These are phyloP conservation scores for Talaromyces wortmannii DNA, from an alignment of 495 filamentous ascomycete genomes.

Conservation along the genomic window DNA sequence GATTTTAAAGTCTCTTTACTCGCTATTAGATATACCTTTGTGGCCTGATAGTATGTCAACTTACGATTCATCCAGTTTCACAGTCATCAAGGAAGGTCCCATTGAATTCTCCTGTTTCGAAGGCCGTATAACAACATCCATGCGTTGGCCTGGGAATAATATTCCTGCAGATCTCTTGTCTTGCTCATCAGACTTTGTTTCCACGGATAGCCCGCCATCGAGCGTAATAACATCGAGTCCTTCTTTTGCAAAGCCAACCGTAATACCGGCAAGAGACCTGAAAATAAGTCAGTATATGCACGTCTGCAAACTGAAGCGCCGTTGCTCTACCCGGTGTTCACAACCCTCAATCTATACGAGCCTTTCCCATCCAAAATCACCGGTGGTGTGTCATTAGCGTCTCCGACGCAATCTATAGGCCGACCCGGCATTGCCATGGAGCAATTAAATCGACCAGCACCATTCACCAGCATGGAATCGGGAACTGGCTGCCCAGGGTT, in stretches of 20 bases:
- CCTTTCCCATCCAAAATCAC: slow-evolving; percentile 11
- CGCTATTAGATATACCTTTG: background rate
- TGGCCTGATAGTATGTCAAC: background rate
- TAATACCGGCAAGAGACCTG: slow-evolving; percentile 38
- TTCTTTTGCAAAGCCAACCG: slow-evolving; percentile 21
- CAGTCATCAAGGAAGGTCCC: slow-evolving; percentile 15
- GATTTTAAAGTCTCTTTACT: slow-evolving; percentile 33
- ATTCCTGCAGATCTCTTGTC: slow-evolving; percentile 27
- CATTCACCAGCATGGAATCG: slow-evolving; percentile 46
- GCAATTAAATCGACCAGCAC: slow-evolving; percentile 40
- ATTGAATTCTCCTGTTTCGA: background rate
- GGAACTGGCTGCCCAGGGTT: slow-evolving; percentile 33
- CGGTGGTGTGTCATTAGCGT: slow-evolving; percentile 12
- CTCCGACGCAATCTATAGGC: slow-evolving; percentile 33
- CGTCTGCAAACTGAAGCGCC: background rate
- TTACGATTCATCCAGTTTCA: slow-evolving; percentile 39
- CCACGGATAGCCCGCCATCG: slow-evolving; percentile 33
- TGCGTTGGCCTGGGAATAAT: slow-evolving; percentile 42
- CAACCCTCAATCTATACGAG: slow-evolving; percentile 23
- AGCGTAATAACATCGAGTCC: slow-evolving; percentile 26
- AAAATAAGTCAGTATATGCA: background rate
- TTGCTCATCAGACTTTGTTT: slow-evolving; percentile 4
- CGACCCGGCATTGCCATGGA: slow-evolving; percentile 39
- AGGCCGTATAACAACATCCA: slow-evolving; percentile 33
- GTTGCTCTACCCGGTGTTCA: slow-evolving; percentile 30